These are phyloP conservation scores for Metarhizium humberi DNA, from an alignment of 2,329 filamentous ascomycete genomes.

Conservation along the genomic window DNA sequence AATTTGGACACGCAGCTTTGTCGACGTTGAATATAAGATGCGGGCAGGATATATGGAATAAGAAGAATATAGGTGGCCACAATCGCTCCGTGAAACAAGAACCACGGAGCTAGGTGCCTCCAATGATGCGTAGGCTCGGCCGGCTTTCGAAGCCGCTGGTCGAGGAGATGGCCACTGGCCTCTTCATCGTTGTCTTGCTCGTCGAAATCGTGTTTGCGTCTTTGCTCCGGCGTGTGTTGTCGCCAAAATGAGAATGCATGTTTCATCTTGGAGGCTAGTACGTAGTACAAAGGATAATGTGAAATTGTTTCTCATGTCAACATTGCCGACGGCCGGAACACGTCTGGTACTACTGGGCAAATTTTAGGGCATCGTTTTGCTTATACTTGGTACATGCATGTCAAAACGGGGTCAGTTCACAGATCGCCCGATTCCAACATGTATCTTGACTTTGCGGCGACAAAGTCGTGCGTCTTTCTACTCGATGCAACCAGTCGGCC, in stretches of 20 bases:
- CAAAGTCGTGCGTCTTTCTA: not conserved
- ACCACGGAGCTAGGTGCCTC: not conserved
- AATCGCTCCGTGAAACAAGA: not conserved
- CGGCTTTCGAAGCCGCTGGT: not conserved
- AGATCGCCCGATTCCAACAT: too few relatives aligned
- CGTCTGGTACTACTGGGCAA: too few relatives aligned
- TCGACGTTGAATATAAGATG: not conserved
- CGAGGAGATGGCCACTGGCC: not conserved
- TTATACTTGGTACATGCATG: not conserved
- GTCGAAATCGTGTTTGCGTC: too few relatives aligned
- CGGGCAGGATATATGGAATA: not conserved
- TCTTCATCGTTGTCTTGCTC: not conserved
- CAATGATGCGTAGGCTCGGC: not conserved
- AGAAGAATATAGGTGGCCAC: not conserved
- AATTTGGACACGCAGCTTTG: not conserved
- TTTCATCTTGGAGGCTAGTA: too few relatives aligned
- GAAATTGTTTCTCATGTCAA: too few relatives aligned
- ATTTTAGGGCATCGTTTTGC: too few relatives aligned
- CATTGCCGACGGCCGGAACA: too few relatives aligned
- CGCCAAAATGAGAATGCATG: too few relatives aligned
- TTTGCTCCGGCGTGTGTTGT: too few relatives aligned
- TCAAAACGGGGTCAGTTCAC: not conserved
- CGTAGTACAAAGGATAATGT: too few relatives aligned
- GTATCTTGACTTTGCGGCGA: not conserved
- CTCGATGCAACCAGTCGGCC: not conserved